Base-by-base conservation (phyloP, 192 early-diverging fungal genomes). In the Entrophospora sp. region DNA sequence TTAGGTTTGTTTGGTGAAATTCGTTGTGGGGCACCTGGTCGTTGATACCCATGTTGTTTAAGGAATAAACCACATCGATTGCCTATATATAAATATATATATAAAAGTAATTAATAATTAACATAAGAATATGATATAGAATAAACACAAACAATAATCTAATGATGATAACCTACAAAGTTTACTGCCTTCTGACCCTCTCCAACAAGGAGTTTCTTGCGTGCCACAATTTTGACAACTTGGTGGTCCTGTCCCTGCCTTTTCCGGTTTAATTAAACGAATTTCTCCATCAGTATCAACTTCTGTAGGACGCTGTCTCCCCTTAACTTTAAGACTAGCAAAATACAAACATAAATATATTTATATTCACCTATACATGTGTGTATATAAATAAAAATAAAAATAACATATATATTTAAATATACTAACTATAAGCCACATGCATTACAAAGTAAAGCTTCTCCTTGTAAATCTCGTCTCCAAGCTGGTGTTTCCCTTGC, bases 261-360 rank as follows among this genome's bases (percentile, higher is more conserved):
- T 5, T 42, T 66, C 64, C 5, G 24, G n/a, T 66, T 35, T 24
- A 14, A 12, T 66, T 10, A 66, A 28, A 18, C 64, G 22, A 31
- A 66, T 30, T 13, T 34, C 31, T n/a, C 64, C 64, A 40, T 55
- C 64, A n/a, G 64, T 49, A 27, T 35, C 64, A 20, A 48, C 8
- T 55, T 66, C 64, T 6, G 64, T 66, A n/a, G 64, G 64, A 43
- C 64, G 48, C 53, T 66, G 64, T 30, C 37, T 24, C 6, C 64
- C 64, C 42, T 66, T 66, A 25, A 42, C 55, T 49, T 66, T 66
- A 28, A 66, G 42, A 38, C 62, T 64, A 14, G 8, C n/a, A 22
- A 35, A 38, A 4, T 45, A n/a, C 14, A 18, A 45, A n/a, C 14
- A 45, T 45, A n/a, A 45, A 13, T 12, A n/a, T 44, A 44, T 44